Conservation (phyloP, 306 rosid genomes). For the Sophora flavescens region DNA sequence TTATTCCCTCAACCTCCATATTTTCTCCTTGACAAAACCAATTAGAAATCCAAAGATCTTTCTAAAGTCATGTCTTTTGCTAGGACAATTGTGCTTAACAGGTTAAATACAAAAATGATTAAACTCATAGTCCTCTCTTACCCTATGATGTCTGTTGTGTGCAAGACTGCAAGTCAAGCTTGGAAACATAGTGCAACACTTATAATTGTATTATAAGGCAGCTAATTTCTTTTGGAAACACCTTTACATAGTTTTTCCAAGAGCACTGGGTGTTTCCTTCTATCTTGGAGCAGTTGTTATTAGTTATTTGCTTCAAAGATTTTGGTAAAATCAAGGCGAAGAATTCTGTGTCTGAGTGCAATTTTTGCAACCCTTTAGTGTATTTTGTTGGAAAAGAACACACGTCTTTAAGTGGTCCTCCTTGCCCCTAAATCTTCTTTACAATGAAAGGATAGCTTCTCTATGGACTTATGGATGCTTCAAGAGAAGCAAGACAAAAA, state of each 20-base stretch:
- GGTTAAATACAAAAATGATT: not conserved
- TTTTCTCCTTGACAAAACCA: not conserved
- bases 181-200: not conserved
- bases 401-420: not conserved
- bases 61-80: not conserved
- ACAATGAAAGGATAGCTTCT: not conserved
- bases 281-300: not conserved
- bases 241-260: not conserved
- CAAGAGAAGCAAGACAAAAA: not conserved
- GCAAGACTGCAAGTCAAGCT: constrained; percentile 7
- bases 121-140: not conserved
- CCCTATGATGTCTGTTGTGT: not conserved
- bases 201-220: not conserved
- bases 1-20: not conserved
- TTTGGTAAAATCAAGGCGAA: not conserved
- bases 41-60: not conserved
- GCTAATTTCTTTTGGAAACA: not conserved
- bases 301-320: not conserved
- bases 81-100: not conserved
- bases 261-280: not conserved
- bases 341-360: not conserved
- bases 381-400: constrained; percentile 19
- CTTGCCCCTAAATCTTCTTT: not conserved
- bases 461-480: not conserved
- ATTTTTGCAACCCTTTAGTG: not conserved